phyloP scores from a whole-genome alignment of 805 yeast genomes.

The Candida wancherniae region DNA sequence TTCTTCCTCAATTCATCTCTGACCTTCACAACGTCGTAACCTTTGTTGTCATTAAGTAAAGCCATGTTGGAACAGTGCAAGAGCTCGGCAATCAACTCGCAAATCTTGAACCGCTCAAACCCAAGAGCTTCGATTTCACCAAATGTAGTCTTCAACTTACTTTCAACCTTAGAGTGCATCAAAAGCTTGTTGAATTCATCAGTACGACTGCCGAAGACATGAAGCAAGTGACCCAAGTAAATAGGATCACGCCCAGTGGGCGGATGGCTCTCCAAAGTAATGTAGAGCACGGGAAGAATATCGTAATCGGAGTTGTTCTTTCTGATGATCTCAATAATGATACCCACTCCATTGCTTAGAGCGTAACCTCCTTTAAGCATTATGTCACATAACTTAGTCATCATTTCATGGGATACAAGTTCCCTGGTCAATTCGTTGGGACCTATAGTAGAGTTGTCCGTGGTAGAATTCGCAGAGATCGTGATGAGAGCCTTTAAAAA shows the following conservation, averaged over 20 bases:
- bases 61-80: conserved; percentile 47
- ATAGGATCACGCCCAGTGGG: conserved; percentile 47
- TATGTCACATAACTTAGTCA: conserved; percentile 31
- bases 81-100: conserved; percentile 44
- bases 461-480: conserved; percentile 42
- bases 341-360: conserved; percentile 46
- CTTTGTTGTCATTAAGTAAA: conserved; percentile 40
- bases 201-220: conserved; percentile 37
- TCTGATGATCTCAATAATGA: conserved; percentile 41
- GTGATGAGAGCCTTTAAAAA: conserved; percentile 43
- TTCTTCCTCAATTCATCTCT: conserved; percentile 35
- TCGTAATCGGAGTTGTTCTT: conserved; percentile 45
- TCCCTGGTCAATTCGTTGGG: conserved; percentile 45
- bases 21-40: conserved; percentile 36
- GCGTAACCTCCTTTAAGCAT: conserved; percentile 46
- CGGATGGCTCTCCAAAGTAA: conserved; percentile 42
- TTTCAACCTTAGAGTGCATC: conserved; percentile 18
- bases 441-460: conserved; percentile 43
- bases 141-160: conserved; percentile 21
- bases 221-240: conserved; percentile 39
- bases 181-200: conserved; percentile 34
- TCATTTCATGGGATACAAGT: conserved; percentile 34
- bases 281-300: conserved; percentile 40
- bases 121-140: conserved; percentile 39
- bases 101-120: conserved; percentile 42